Percentiles rank a stretch among this genome's conserved stretches.
phyloP scores from a whole-genome alignment of 495 filamentous ascomycete species.

The Arthonia radiata region DNA sequence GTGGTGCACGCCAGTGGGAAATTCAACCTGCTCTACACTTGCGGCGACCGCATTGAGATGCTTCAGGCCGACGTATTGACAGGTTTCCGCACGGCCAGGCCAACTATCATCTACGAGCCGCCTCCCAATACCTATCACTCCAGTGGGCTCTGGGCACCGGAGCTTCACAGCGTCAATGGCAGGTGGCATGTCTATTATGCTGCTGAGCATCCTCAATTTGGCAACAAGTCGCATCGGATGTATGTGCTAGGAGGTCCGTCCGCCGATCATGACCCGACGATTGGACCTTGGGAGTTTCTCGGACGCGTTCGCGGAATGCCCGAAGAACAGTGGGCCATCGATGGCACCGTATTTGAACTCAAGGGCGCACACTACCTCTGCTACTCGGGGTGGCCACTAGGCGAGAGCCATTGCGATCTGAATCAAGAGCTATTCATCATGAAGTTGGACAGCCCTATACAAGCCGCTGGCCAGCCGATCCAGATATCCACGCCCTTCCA shows the following conservation, averaged over 20 bases:
- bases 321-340: no score
- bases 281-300: conserved; percentile 7
- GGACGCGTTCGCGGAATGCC: conserved; percentile 10
- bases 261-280: conserved; percentile 3
- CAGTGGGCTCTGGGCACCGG: conserved; percentile 13
- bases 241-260: conserved; percentile 12
- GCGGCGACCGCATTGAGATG: no score
- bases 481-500: conserved; percentile 9
- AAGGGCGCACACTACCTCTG: conserved; percentile 9
- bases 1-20: no score
- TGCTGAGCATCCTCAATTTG: conserved; percentile 8
- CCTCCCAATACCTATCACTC: conserved; percentile 6
- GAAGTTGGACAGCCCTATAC: conserved; percentile 6
- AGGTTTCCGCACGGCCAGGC: no score
- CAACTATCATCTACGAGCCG: no score
- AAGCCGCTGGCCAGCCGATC: conserved; percentile 3
- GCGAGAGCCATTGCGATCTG: conserved; percentile 4
- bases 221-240: conserved; percentile 12
- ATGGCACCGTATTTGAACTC: conserved; percentile 12
- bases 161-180: conserved; percentile 11
- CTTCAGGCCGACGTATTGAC: no score
- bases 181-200: conserved; percentile 15
- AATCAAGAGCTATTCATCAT: conserved; percentile 12
- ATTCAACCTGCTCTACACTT: no score
- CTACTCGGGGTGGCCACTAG: conserved; percentile 11